Evolutionary conservation across 345 rosid genomes (phyloP).

Genomic region (Eutrema japonicum): DNA sequence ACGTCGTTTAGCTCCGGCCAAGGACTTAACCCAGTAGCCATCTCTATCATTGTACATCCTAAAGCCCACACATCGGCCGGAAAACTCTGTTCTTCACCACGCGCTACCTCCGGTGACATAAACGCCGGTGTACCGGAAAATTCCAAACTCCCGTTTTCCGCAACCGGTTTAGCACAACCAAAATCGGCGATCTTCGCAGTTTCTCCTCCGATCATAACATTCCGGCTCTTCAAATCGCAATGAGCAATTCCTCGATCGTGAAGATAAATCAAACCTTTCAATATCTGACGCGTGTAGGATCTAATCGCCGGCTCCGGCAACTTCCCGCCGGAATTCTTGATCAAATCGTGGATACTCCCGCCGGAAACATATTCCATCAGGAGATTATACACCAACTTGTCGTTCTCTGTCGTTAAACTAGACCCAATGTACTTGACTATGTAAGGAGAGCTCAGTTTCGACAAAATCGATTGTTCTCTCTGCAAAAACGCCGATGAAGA

Average conservation of each 20-base stretch:
- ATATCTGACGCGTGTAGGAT: slow-evolving; percentile 50
- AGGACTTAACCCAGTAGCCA: slow-evolving; percentile 73
- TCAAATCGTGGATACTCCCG: slow-evolving; percentile 69
- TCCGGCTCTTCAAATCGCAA: slow-evolving; percentile 83
- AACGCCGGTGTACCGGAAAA: slow-evolving; percentile 90
- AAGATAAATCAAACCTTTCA: slow-evolving; percentile 64
- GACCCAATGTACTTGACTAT: slow-evolving; percentile 68
- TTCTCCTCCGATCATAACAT: slow-evolving; percentile 59
- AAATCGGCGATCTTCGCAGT: slow-evolving; percentile 71
- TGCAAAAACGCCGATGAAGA: slow-evolving; percentile 58
- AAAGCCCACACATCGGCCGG: slow-evolving; percentile 91
- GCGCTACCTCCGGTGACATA: slow-evolving; percentile 94
- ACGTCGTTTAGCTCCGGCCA: slow-evolving; percentile 73
- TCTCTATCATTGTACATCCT: slow-evolving; percentile 78
- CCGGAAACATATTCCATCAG: slow-evolving; percentile 69
- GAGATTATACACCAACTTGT: slow-evolving; percentile 53
- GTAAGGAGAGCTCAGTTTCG: slow-evolving; percentile 62
- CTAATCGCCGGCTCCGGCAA: slow-evolving; percentile 58
- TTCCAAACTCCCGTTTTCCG: slow-evolving; percentile 27
- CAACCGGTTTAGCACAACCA: slow-evolving; percentile 67
- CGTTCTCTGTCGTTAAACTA: slow-evolving; percentile 46
- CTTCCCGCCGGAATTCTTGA: slow-evolving; percentile 59
- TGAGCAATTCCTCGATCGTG: slow-evolving; percentile 67
- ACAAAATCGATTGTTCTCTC: slow-evolving; percentile 58
- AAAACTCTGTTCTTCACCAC: slow-evolving; percentile 82